Evolutionary conservation across 139 green algal species (phyloP).

Genomic region (Haematococcus sp.): DNA sequence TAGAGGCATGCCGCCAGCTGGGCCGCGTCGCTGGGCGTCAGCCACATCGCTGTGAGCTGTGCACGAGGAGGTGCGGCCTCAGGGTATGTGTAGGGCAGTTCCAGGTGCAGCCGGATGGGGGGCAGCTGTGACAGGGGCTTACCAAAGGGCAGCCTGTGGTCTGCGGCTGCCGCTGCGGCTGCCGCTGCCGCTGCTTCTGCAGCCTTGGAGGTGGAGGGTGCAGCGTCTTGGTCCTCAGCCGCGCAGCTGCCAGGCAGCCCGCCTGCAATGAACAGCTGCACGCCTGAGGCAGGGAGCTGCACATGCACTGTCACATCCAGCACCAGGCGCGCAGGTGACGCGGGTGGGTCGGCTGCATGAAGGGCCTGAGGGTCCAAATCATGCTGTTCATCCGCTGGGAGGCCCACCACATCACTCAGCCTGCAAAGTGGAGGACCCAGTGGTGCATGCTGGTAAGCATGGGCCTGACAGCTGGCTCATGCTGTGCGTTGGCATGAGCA

Average conservation of each 20-base stretch:
- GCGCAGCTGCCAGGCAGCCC: not conserved
- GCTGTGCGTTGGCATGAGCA: too few species aligned
- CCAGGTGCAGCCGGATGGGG: conserved; percentile 45
- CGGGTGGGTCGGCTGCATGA: conserved; percentile 14
- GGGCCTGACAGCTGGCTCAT: too few species aligned
- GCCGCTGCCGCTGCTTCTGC: not conserved
- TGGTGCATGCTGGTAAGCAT: too few species aligned
- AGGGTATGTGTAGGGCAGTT: conserved; percentile 39
- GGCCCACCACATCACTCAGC: not conserved
- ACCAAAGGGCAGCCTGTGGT: conserved; percentile 5
- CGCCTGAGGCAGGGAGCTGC: conserved; percentile 25
- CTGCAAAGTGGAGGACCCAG: too few species aligned
- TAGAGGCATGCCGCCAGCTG: conserved; percentile 28
- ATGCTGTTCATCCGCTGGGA: not conserved
- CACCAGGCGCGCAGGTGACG: conserved; percentile 16
- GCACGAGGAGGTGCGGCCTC: conserved; percentile 12
- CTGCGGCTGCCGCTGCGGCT: not conserved
- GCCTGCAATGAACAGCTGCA: conserved; percentile 31
- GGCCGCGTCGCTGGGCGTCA: conserved; percentile 7
- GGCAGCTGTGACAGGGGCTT: conserved; percentile 29
- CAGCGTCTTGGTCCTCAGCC: not conserved
- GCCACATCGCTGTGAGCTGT: conserved; percentile 41
- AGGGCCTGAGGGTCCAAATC: conserved; percentile 21
- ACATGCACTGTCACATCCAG: conserved; percentile 27
- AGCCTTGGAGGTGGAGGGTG: not conserved